These are phyloP conservation scores for Penicillium sp. DNA, from an alignment of 2,329 filamentous ascomycete genomes.

Conservation along the genomic window DNA sequence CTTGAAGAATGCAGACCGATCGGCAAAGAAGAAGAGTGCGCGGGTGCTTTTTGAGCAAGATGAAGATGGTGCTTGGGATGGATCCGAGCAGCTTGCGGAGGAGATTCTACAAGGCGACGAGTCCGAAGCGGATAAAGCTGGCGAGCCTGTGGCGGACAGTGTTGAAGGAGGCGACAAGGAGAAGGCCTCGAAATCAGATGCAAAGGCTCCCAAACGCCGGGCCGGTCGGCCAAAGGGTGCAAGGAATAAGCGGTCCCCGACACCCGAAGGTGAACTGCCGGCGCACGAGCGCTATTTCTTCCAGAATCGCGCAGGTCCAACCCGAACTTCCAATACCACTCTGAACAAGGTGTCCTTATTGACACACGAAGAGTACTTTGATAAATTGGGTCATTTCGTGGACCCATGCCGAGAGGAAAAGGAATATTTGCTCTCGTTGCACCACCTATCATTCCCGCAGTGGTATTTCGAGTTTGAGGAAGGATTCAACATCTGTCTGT, in stretches of 20 bases:
- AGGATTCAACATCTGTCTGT: slow-evolving; percentile 83
- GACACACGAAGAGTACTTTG: slow-evolving; percentile 89
- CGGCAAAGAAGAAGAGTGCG: slow-evolving; percentile 80
- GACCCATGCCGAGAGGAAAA: slow-evolving; percentile 69
- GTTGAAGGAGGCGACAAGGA: slow-evolving; percentile 33
- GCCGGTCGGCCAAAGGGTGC: slow-evolving; percentile 54
- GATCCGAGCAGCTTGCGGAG: slow-evolving; percentile 62
- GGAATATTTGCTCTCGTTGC: slow-evolving; percentile 66
- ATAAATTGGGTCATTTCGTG: slow-evolving; percentile 57
- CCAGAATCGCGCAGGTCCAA: slow-evolving; percentile 75
- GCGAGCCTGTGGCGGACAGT: slow-evolving; percentile 25
- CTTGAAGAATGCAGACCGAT: slow-evolving; percentile 71
- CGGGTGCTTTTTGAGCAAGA: slow-evolving; percentile 70
- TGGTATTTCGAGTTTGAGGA: slow-evolving; percentile 88
- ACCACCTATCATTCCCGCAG: slow-evolving; percentile 77
- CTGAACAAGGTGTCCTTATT: slow-evolving; percentile 70
- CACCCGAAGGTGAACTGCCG: slow-evolving; percentile 74
- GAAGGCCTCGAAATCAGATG: slow-evolving; percentile 43
- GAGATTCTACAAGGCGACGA: slow-evolving; percentile 57
- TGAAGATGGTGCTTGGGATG: slow-evolving; percentile 60
- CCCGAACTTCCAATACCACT: slow-evolving; percentile 83
- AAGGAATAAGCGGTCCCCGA: slow-evolving; percentile 64
- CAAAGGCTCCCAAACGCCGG: slow-evolving; percentile 50
- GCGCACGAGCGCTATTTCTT: slow-evolving; percentile 90
- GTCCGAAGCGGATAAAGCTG: slow-evolving; percentile 19